phyloP scores from a whole-genome alignment of 1,284 basidiomycete species.

The Marasmius fiardii region DNA sequence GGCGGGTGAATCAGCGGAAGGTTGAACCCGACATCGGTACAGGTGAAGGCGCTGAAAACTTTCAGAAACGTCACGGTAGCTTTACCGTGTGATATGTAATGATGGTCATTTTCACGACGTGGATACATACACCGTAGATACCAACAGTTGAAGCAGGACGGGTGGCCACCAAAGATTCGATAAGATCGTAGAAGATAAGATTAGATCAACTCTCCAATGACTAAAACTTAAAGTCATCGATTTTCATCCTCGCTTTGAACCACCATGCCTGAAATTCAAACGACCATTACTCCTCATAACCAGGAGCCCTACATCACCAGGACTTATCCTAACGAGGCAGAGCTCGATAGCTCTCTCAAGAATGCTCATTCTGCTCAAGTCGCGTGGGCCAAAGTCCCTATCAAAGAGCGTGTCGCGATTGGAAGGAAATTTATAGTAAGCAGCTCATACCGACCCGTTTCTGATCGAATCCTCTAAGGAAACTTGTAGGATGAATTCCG shows the following conservation, averaged over 20 bases:
- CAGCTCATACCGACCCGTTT: background rate
- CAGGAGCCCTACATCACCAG: constrained; percentile 58
- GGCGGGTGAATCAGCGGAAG: too few species aligned
- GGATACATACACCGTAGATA: too few species aligned
- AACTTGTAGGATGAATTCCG: constrained; percentile 68
- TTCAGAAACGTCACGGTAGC: too few species aligned
- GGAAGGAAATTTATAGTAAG: constrained; percentile 74
- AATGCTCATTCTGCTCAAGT: constrained; percentile 67
- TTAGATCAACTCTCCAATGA: background rate
- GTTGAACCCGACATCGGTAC: too few species aligned
- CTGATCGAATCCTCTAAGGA: background rate
- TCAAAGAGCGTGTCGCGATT: constrained; percentile 72
- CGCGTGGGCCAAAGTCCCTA: constrained; percentile 64
- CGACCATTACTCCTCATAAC: constrained; percentile 68
- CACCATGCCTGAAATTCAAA: constrained; percentile 44
- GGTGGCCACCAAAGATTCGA: too few species aligned
- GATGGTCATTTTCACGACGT: too few species aligned
- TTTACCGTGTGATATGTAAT: too few species aligned
- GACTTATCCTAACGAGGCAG: constrained; percentile 48
- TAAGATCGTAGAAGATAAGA: constrained; percentile 2
- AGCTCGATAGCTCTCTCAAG: constrained; percentile 61
- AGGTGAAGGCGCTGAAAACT: too few species aligned
- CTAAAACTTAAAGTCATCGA: background rate
- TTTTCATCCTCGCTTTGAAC: constrained; percentile 2
- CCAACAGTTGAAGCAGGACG: too few species aligned